Evolutionary conservation across 352 stramenopile genomes (phyloP), one percentile per base, ranked within the genome.

Genomic region (Phytophthora cactorum): DNA sequence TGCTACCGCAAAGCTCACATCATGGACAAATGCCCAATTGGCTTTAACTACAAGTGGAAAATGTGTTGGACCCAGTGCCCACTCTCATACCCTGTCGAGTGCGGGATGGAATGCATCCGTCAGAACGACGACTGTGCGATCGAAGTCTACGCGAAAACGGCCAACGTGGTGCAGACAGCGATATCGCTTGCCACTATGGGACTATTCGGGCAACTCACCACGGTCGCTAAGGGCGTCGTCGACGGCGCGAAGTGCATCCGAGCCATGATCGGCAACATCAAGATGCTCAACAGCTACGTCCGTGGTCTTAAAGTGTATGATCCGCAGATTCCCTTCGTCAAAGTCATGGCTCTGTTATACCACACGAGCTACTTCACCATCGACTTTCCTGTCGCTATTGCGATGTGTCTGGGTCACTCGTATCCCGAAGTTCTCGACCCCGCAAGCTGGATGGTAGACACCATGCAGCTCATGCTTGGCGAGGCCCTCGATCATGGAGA

Each of bases 11-110:
- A 58, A 36, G 57, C 63, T 4, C 25, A 72, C 29, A 63, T 76
- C 12, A 70, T 70, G 63, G 28, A 69, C 0, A 49, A 22, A 0
- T 76, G 68, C 38, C 68, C 68, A 4, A 38, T 59, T 34, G 68
- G 68, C 10, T 76, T 70, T 15, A 51, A 72, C 27, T 70, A 63
- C 31, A 77, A 79, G 28, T 17, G 72, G 51, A 67, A 66, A 27
- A 86, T 66, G 27, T 83, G 78, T 59, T 86, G 78, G 78, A 52
- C 72, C 1, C 58, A 84, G 25, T 86, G 78, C 29, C 75, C 75
- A 2, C 60, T 86, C 17, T 69, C 75, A 17, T 83, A 81, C 49
- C 78, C 78, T 1, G 74, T 84, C 1, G 46, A 80, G 39, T 87
- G 78, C 29, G 76, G 75, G 43, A 74, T 81, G 68, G 74, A 87